Base-by-base conservation (phyloP, 1,284 basidiomycete species). In the Wallemia hederae region DNA sequence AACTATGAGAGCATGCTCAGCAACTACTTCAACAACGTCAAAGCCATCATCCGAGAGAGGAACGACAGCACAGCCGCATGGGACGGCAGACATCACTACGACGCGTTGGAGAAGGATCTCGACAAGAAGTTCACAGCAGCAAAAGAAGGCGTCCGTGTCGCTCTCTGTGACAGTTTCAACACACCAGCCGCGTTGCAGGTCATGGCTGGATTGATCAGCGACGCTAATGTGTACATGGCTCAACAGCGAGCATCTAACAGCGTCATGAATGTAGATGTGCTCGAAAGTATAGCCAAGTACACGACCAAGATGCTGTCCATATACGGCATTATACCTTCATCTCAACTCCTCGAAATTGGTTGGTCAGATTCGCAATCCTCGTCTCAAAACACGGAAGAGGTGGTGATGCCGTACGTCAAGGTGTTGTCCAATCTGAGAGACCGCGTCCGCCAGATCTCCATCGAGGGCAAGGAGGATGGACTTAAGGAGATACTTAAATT, bases 131-230 rank as follows among this genome's bases (percentile, higher is more conserved):
- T 94, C 55, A 76, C 84, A 65, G 74, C 80, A 59, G 79, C 82
- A 33, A 91, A 92, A 71, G 67, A 77, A 55, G 75, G 78, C 1
- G 94, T 98, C 77, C 81, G 88, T 60, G 75, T 73, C n/a, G 86
- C 91, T 0, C 80, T 99, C 61, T 94, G 86, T 72, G 92, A 99
- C 71, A 96, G 90, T 0, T 96, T 98, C 76, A 92, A 98, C 71
- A 98, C 92, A 0, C 87, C 90, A 0, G 76, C 74, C 17, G 92
- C 89, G 0, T 72, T 98, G 56, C 77, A 79, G 65, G 73, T 80
- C 60, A 72, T 98, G 15, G 77, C 86, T 15, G 83, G 91, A 63
- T 74, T 97, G 27, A 80, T 98, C 26, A 84, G 83, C n/a, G 77
- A 80, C 60, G 81, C 85, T 19, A 97, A 97, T 69, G 75, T 89